phyloP scores from a whole-genome alignment of 768 basidiomycete species.

The Lentinula guzmanii region DNA sequence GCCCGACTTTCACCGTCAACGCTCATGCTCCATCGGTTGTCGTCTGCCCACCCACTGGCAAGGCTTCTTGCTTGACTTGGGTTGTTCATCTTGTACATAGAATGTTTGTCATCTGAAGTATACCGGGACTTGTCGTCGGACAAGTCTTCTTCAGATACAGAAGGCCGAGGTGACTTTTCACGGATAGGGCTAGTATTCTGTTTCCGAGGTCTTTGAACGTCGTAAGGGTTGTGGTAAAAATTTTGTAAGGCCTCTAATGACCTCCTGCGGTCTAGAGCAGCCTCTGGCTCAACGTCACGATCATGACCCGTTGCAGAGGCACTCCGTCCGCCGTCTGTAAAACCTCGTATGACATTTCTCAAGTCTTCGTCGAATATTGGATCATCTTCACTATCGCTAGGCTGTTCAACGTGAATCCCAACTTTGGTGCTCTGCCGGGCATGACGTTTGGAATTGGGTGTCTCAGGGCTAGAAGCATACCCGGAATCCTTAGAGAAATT shows the following conservation, averaged over 20 bases:
- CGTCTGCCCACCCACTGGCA: constrained; percentile 19
- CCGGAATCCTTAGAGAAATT: not conserved
- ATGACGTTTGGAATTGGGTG: constrained; percentile 5
- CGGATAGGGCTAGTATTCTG: constrained; percentile 11
- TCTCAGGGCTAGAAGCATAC: not conserved
- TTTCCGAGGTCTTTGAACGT: constrained; percentile 2
- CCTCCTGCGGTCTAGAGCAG: constrained; percentile 22
- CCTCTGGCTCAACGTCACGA: constrained; percentile 9
- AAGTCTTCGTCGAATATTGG: constrained; percentile 25
- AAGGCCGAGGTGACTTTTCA: constrained; percentile 8
- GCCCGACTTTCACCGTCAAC: constrained; percentile 36
- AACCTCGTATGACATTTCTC: constrained; percentile 31
- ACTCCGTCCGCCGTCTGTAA: constrained; percentile 17
- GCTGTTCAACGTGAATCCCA: constrained; percentile 10
- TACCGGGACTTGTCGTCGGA: constrained; percentile 18
- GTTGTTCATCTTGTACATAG: constrained; percentile 20
- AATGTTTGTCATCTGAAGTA: constrained; percentile 19
- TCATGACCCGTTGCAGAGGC: constrained; percentile 2
- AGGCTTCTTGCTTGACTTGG: constrained; percentile 6
- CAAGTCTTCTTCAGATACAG: constrained; percentile 12
- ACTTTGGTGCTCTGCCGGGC: constrained; percentile 6
- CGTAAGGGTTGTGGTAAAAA: constrained; percentile 1
- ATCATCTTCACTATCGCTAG: constrained; percentile 16
- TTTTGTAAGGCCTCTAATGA: constrained; percentile 17
- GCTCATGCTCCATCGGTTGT: constrained; percentile 39